Percentiles rank a stretch among this genome's conserved stretches.
Conservation (phyloP, 768 basidiomycete species). For the Lentinula aciculospora region DNA sequence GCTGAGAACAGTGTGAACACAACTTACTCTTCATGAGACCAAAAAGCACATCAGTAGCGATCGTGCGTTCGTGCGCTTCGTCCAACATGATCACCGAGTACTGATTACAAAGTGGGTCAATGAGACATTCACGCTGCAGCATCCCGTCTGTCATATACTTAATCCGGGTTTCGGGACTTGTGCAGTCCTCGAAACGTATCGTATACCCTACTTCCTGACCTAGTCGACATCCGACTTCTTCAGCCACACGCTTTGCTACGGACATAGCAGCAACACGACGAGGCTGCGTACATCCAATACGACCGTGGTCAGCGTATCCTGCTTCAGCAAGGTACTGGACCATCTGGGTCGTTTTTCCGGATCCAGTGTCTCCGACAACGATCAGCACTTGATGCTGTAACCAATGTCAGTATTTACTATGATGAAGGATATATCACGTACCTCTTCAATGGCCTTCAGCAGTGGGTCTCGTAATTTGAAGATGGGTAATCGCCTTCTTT, state of each 20-base stretch:
- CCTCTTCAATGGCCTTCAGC: slow-evolving; percentile 85
- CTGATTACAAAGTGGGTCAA: slow-evolving; percentile 88
- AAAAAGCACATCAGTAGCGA: slow-evolving; percentile 97
- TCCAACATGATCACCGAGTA: slow-evolving; percentile 98
- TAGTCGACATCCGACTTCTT: slow-evolving; percentile 96
- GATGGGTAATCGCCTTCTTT: slow-evolving; percentile 86
- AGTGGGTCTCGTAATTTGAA: slow-evolving; percentile 91
- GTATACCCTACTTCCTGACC: slow-evolving; percentile 98
- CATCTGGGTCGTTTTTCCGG: slow-evolving; percentile 99
- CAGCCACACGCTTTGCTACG: slow-evolving; percentile 96
- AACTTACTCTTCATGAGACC: slow-evolving; percentile 84
- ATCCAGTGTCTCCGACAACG: slow-evolving; percentile 97
- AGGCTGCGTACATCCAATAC: slow-evolving; percentile 96
- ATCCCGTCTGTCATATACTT: slow-evolving; percentile 99
- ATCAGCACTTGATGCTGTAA: slow-evolving; percentile 91
- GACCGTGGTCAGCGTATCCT: slow-evolving; percentile 85
- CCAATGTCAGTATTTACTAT: slow-evolving; percentile 14
- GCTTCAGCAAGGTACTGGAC: slow-evolving; percentile 95
- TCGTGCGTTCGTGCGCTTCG: slow-evolving; percentile 97
- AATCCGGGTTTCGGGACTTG: slow-evolving; percentile 96
- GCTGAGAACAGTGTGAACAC: not conserved
- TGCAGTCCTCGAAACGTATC: slow-evolving; percentile 99
- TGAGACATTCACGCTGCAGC: slow-evolving; percentile 93
- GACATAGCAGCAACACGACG: slow-evolving; percentile 99
- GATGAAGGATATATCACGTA: slow-evolving; percentile 31